Conservation (phyloP, 2,329 filamentous ascomycete genomes). For the Aspergillus sergii region DNA sequence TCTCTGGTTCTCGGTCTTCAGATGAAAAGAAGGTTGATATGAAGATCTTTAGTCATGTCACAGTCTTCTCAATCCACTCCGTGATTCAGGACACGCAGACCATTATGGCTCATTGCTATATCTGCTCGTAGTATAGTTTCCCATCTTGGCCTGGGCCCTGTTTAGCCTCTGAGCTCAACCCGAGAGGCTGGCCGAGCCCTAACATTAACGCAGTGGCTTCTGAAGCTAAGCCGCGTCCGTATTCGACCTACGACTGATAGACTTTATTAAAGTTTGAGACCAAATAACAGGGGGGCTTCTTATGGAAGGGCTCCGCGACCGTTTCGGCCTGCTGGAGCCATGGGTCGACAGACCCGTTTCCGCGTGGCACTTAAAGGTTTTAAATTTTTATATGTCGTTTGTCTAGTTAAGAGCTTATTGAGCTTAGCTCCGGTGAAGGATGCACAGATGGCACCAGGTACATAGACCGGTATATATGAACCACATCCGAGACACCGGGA, state of each 20-base stretch:
- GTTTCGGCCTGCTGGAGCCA: neutral
- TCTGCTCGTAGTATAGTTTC: slow-evolving; percentile 4
- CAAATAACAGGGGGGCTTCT: neutral
- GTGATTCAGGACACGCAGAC: neutral
- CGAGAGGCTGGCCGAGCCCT: neutral
- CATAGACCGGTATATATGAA: neutral
- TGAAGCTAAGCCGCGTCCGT: neutral
- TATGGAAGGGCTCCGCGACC: neutral
- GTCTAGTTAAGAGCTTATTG: neutral
- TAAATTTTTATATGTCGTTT: neutral
- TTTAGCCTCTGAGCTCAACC: neutral
- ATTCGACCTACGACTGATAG: neutral
- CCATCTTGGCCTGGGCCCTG: neutral
- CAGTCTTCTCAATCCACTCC: neutral
- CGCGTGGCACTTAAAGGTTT: neutral
- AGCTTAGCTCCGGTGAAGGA: neutral
- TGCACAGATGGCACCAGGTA: neutral
- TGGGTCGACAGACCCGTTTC: neutral
- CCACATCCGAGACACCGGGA: neutral
- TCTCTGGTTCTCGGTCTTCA: neutral
- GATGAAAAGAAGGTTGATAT: neutral
- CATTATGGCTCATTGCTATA: neutral
- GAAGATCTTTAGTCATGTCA: neutral
- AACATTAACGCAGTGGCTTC: neutral
- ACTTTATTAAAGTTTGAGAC: neutral